Base-by-base conservation (phyloP, 2,329 filamentous ascomycete genomes). In the Colletotrichum filicis region DNA sequence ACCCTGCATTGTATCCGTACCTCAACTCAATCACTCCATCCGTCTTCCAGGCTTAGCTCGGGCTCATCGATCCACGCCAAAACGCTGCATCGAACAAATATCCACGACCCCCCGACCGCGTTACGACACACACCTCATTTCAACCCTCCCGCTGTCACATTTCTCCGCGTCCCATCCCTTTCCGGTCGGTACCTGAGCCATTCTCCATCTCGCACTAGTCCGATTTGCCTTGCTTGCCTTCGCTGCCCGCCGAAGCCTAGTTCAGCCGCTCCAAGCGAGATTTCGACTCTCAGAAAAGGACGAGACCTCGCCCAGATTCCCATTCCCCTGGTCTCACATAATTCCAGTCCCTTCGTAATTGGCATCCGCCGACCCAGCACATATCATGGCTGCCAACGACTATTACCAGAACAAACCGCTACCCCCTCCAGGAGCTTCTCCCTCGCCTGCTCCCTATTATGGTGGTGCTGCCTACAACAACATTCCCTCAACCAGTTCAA, bases 351-450 rank as follows among this genome's bases (percentile, higher is more conserved):
- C 49, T 52, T 46, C 57, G 52, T 28, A 19, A 55, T 58, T 52
- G 37, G 30, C 61, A 49, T 64, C 42, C n/a, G 28, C 14, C 52
- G 37, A 57, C 52, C 58, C 66, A 57, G 42, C 74, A 67, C 74
- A 67, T 73, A 85, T 66, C 77, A 92, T 92, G 91, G 88, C 90
- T 57, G 86, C 89, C 75, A 88, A 91, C 84, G 89, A 93, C 77
- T 94, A 94, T 83, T 93, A 93, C 76, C 76, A 82, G 72, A 85
- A 87, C 76, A 80, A 83, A 73, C 81, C 77, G 77, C 78, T 79
- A 73, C 81, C 77, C 77, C 78, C 79, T 74, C 79, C 81, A 74
- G 78, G 81, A 77, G 78, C 78, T 79, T 78, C 77, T 77, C 76
- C 82, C 76, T 79, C 83, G 79, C 76, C 84, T 74, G 79, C 84